Evolutionary conservation across 78 protist genomes (phyloP), one percentile per base, ranked within the genome.

Genomic region (Tieghemostelium lacteum): DNA sequence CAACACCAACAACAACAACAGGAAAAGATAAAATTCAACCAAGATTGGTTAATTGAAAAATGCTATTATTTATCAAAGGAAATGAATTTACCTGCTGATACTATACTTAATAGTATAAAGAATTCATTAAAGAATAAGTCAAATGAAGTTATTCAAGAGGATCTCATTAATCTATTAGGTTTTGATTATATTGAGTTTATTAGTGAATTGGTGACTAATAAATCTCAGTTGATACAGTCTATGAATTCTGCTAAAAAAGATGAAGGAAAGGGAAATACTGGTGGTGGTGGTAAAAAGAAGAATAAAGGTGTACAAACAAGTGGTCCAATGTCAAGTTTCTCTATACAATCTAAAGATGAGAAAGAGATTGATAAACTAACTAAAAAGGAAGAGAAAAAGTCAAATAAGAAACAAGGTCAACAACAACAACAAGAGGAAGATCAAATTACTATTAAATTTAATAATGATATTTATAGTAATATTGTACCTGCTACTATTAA

Each of bases 261-360:
- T 29, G 49, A 34, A 0, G 31, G 26, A 16, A 54, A 71, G 24
- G 52, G 52, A 14, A 45, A 10, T 10, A 45, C 6, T 10, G 10
- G 10, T 14, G 52, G 52, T 6, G n/a, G n/a, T n/a, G n/a, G n/a
- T n/a, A n/a, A n/a, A n/a, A n/a, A n/a, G n/a, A 6, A 6, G 6
- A 45, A 45, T 45, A 45, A 45, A 45, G 52, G 52, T 45, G n/a
- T n/a, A n/a, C 8, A 31, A 26, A 50, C 7, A 3, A 55, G 55
- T 31, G 88, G 88, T 20, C 88, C 88, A 12, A 12, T 78, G 14
- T 42, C 45, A 20, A 49, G 42, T 55, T 67, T 78, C 63, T 26
- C 88, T 7, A 66, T 78, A 20, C 75, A 66, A 54, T 36, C 78
- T 5, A 83, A 50, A 19, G 88, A 78, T 55, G 88, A 78, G 36